Evolutionary conservation across 768 basidiomycete genomes (phyloP), one percentile per base, ranked within the genome.

Genomic region (Lactarius pseudohatsudake): DNA sequence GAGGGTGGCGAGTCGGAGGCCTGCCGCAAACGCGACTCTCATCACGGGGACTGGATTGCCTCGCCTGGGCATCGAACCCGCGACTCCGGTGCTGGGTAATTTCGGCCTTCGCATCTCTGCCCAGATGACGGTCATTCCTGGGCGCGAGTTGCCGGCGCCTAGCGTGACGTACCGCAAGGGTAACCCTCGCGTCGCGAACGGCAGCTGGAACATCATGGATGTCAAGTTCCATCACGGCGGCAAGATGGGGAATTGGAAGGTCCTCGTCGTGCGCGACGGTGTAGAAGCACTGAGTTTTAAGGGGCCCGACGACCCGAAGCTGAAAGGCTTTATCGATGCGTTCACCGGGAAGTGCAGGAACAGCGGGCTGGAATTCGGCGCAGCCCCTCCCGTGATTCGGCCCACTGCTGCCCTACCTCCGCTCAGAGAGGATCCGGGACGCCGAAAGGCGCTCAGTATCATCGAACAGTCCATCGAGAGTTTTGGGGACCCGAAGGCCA

Each of bases 151-250:
- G 1, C 78, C 77, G 0, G 76, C 87, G 0, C 92, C 92, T 0
- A 66, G 68, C 1, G 71, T 93, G 59, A 77, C 77, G 2, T 94
- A 94, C 43, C 75, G 70, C 4, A 86, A 84, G 2, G 73, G 64
- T 7, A 73, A 78, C 75, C 62, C 74, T 3, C 80, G 76, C 16
- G 81, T 85, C 7, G 76, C 72, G 41, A 84, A 88, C 38, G 92
- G 87, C 0, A 82, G 84, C 45, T 94, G 92, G 92, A 93, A 93
- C 68, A 86, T 92, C 61, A 73, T 88, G 40, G 80, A 87, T 28
- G 86, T 89, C 62, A 85, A 86, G 72, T 92, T 94, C 72, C 85
- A 87, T 40, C 72, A 71, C 0, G 85, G 85, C 0, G 87, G 80
- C 0, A 71, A 62, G 1, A 79, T 91, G 20, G 45, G 74, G 10